Conservation (phyloP, 495 filamentous ascomycete genomes). For the Terfezia boudieri region DNA sequence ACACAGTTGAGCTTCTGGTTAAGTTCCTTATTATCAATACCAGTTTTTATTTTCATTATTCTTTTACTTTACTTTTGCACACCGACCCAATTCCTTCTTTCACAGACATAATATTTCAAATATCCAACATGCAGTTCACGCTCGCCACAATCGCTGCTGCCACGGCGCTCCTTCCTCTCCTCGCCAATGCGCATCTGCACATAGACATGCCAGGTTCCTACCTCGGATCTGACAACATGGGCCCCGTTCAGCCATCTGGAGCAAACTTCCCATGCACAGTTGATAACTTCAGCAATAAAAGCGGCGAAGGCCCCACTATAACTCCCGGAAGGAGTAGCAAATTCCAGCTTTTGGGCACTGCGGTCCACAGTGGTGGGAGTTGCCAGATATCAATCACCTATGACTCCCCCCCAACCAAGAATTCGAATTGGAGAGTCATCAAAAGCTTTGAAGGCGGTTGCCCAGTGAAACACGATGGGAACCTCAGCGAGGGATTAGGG, state of each 20-base stretch:
- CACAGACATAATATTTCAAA: not conserved
- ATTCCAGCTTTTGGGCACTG: not conserved
- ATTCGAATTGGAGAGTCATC: constrained; percentile 20
- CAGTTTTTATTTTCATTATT: no score
- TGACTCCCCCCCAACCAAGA: constrained; percentile 9
- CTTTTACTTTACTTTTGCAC: not conserved
- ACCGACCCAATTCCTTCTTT: not conserved
- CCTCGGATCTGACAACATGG: not conserved
- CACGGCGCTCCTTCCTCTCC: not conserved
- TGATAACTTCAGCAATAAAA: not conserved
- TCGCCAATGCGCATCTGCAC: not conserved
- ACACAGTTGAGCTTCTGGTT: no score
- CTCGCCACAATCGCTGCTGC: not conserved
- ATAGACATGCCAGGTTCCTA: not conserved
- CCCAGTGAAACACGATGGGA: constrained; percentile 4
- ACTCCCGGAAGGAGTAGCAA: not conserved
- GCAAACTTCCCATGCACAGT: not conserved
- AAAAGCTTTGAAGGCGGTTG: constrained; percentile 24
- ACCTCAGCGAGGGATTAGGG: not conserved
- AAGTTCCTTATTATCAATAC: no score
- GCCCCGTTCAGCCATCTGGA: not conserved
- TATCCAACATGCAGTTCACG: not conserved
- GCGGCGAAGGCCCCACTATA: not conserved
- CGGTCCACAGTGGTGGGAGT: constrained; percentile 21
- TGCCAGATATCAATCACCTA: constrained; percentile 25